phyloP scores from a whole-genome alignment of 2,329 filamentous ascomycete genomes.

The Leptographium lundbergii region DNA sequence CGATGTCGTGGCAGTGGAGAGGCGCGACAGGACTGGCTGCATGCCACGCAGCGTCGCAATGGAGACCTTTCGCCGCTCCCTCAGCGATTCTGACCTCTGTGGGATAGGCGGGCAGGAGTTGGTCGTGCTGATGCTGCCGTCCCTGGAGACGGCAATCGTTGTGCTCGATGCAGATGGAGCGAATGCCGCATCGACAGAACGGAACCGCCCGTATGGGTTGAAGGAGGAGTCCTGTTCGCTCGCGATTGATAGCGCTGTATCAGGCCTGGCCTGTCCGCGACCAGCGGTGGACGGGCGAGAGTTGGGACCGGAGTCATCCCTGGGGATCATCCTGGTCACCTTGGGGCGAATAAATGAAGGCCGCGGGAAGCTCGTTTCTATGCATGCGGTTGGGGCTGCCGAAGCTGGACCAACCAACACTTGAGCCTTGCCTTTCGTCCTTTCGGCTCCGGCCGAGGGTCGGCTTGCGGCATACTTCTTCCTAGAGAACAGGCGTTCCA shows the following conservation, averaged over 20 bases:
- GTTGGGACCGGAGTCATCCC: constrained; percentile 28
- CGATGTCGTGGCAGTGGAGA: constrained; percentile 2
- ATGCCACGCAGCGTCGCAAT: constrained; percentile 7
- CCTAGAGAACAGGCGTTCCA: constrained; percentile 42
- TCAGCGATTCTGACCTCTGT: constrained; percentile 12
- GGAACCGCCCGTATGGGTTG: not conserved
- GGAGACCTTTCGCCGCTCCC: constrained; percentile 10
- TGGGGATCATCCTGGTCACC: constrained; percentile 41
- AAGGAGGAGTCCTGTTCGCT: not conserved
- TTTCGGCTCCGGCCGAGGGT: constrained; percentile 6
- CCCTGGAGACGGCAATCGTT: not conserved
- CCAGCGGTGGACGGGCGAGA: constrained; percentile 1
- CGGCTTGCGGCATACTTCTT: constrained; percentile 18
- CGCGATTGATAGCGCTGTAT: not conserved
- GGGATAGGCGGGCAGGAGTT: constrained; percentile 9
- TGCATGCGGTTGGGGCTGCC: constrained; percentile 7
- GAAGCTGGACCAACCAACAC: not conserved
- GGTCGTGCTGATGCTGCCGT: not conserved
- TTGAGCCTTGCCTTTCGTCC: not conserved
- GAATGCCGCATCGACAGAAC: not conserved
- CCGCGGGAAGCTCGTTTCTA: constrained; percentile 28
- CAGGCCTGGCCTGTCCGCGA: not conserved
- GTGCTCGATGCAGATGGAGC: not conserved
- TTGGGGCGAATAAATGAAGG: constrained; percentile 45
- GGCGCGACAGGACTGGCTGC: not conserved